These are phyloP conservation scores for Mucor sp. DNA, from an alignment of 371 early-diverging fungal genomes.

Conservation along the genomic window DNA sequence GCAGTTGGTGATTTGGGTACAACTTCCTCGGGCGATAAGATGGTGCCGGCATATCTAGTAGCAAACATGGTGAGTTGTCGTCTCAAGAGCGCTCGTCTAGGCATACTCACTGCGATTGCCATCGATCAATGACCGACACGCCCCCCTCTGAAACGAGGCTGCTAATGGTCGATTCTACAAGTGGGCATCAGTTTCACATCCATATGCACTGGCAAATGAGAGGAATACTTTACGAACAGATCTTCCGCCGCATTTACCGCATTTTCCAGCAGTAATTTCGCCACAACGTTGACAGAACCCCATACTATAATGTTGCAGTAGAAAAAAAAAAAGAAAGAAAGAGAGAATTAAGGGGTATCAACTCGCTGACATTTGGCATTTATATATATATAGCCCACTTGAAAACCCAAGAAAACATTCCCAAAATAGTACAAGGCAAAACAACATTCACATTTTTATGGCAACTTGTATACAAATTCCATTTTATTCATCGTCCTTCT, in stretches of 20 bases:
- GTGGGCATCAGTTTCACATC: neutral
- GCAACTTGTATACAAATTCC: slow-evolving; percentile 10
- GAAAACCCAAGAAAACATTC: slow-evolving; percentile 20
- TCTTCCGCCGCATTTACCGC: slow-evolving; percentile 60
- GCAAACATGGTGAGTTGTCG: neutral
- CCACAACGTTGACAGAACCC: slow-evolving; percentile 66
- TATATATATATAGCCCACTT: neutral
- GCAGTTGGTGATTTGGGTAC: slow-evolving; percentile 24
- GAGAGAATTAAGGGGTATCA: neutral
- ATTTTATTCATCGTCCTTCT: neutral
- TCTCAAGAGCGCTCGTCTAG: neutral
- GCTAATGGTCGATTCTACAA: slow-evolving; percentile 53
- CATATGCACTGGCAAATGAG: neutral
- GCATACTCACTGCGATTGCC: slow-evolving; percentile 46
- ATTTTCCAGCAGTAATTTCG: slow-evolving; percentile 56
- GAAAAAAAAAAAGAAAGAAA: slow-evolving; percentile 12
- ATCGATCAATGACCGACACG: slow-evolving; percentile 41
- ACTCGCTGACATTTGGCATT: neutral
- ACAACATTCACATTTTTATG: neutral
- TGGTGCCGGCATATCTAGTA: slow-evolving; percentile 45
- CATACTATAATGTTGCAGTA: slow-evolving; percentile 33
- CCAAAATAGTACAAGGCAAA: slow-evolving; percentile 10
- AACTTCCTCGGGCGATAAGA: slow-evolving; percentile 32
- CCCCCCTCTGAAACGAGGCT: slow-evolving; percentile 40
- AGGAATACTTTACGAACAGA: slow-evolving; percentile 48